Base-by-base conservation (phyloP, 495 filamentous ascomycete species). In the Peziza echinospora region DNA sequence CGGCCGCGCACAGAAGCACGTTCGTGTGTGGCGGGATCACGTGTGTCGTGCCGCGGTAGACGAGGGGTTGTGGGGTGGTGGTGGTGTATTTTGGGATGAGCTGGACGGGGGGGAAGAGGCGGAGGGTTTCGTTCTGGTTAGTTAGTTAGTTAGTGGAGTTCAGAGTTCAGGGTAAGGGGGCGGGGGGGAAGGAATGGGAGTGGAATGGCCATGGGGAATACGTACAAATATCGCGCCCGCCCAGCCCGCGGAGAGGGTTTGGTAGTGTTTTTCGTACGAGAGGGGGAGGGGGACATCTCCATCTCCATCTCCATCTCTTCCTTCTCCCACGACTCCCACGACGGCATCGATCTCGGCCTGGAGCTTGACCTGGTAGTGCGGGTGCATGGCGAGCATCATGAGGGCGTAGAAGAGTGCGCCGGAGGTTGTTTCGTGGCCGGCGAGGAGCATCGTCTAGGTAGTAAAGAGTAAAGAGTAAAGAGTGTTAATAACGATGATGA, bases 401-500 rank as follows among this genome's bases (percentile, higher is more conserved):
- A 82, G 59, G 11, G 69, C 61, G 54, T 75, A 80, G 55, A 81
- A 75, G 8, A 79, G 60, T 1, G 67, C 66, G 59, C 80, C 80
- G 41, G 78, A 77, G 3, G 76, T 73, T 0, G 79, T 79, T 55
- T 82, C 79, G 58, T 84, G 79, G 19, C 79, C 79, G 1, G 79
- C 78, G 11, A 82, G 63, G 34, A 75, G 70, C 57, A 80, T 75
- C 53, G 82, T 42, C 13, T 42, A 42, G 16, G 28, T 16, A 34
- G 9, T 34, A 34, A 9, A 10, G 28, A 16, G 28, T 16, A n/a
- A n/a, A n/a, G n/a, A n/a, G n/a, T n/a, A n/a, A n/a, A n/a, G n/a
- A n/a, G n/a, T n/a, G n/a, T n/a, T n/a, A n/a, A n/a, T n/a, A n/a
- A n/a, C n/a, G n/a, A n/a, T n/a, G n/a, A n/a, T n/a, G n/a, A n/a